Evolutionary conservation across 148 eudicot genomes (phyloP), one percentile per base, ranked within the genome.

Genomic region (Rhododendron simsii): DNA sequence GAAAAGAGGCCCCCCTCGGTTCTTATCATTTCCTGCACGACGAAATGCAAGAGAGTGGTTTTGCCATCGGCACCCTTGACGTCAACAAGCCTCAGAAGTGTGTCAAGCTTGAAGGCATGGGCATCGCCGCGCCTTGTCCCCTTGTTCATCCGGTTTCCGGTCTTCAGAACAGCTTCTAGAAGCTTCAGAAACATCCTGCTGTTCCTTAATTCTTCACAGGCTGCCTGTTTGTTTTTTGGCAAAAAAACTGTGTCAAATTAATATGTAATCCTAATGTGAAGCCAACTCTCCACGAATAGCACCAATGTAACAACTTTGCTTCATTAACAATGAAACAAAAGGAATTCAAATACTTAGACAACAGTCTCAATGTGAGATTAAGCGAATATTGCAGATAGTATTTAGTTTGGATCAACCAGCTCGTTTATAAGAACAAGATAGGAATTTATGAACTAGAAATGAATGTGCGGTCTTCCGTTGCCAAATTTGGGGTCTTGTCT

Each of bases 71-170:
- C 95, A 3, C 98, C 99, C 90, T 97, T 97, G 67, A 97, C 89
- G 82, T 97, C 99, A 28, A 90, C 95, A 4, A 97, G 99, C 92
- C 92, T 97, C 84, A 95, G 94, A 81, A 97, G 95, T 1, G 99
- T 97, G 87, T 97, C 98, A 1, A 97, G 99, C 88, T 97, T 97
- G 92, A 97, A 95, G 23, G 99, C 99, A 69, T 93, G 98, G 61
- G 99, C 99, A 76, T 95, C 98, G 12, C 99, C 99, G 0, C 96
- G 95, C 81, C 94, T 95, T 85, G 99, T 97, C 15, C 99, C 99
- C 39, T 93, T 94, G 78, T 97, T 97, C 99, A 97, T 97, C 69
- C 98, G 98, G 88, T 97, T 95, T 45, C 98, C 99, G 0, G 98
- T 97, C 86, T 97, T 97, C 67, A 97, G 91, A 30, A 97, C 98